Conservation (phyloP, 2,329 filamentous ascomycete genomes). For the Cladosporium sp. region DNA sequence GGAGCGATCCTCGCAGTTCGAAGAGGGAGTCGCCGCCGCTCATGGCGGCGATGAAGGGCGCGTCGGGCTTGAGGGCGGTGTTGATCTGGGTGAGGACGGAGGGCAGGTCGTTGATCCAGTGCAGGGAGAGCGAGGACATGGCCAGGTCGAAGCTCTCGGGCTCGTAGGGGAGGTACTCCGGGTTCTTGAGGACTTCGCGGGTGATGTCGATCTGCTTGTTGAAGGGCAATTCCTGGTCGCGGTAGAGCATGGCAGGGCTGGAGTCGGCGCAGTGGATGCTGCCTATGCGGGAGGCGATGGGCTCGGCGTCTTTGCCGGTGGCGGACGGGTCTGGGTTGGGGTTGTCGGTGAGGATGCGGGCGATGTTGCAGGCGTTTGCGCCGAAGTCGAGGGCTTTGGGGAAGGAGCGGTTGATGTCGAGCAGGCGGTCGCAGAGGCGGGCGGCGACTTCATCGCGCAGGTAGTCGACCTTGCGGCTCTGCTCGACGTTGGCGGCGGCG, state of each 20-base stretch:
- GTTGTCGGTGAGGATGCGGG: slow-evolving; percentile 66
- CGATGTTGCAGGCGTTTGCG: slow-evolving; percentile 93
- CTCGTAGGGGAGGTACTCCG: slow-evolving; percentile 74
- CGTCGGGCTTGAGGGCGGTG: slow-evolving; percentile 81
- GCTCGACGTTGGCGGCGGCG: slow-evolving; percentile 67
- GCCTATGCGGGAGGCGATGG: slow-evolving; percentile 69
- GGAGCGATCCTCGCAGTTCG: slow-evolving; percentile 88
- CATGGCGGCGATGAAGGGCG: slow-evolving; percentile 93
- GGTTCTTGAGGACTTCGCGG: slow-evolving; percentile 71
- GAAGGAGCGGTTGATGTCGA: slow-evolving; percentile 91
- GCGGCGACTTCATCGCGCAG: slow-evolving; percentile 88
- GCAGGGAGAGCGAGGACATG: slow-evolving; percentile 82
- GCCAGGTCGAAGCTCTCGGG: slow-evolving; percentile 83
- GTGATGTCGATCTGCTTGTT: slow-evolving; percentile 72
- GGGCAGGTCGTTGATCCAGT: slow-evolving; percentile 97
- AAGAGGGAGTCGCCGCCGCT: slow-evolving; percentile 91
- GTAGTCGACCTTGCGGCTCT: slow-evolving; percentile 83
- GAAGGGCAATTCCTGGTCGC: slow-evolving; percentile 73
- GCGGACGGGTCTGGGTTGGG: slow-evolving; percentile 65
- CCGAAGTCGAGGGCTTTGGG: slow-evolving; percentile 85
- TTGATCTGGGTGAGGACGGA: slow-evolving; percentile 83
- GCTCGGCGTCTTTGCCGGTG: slow-evolving; percentile 59
- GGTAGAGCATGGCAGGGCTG: slow-evolving; percentile 73
- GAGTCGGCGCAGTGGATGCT: slow-evolving; percentile 80
- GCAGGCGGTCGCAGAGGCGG: slow-evolving; percentile 78